Evolutionary conservation across 177 flowering plant species (phyloP), one percentile per base, ranked within the genome.

Genomic region (Vitis hybrid): DNA sequence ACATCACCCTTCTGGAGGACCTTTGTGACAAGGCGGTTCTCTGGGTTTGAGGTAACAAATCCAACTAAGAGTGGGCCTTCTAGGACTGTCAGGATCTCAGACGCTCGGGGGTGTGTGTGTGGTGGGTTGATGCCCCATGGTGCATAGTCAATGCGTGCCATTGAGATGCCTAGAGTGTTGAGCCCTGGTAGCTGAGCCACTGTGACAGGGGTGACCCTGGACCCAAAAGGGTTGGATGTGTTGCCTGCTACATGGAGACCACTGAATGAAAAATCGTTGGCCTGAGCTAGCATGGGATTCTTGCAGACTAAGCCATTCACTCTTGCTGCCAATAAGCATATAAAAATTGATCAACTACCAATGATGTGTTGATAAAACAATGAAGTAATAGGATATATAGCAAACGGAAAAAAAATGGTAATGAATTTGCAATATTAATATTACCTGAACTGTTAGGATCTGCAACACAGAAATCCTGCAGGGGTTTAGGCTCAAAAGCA

Each of bases 41-140:
- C 76, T 1, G 76, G 68, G 52, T 64, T 74, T 55, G 75, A 73
- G 39, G 75, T 73, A 3, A 68, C 69, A 51, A 74, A 74, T n/a
- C 76, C 68, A 2, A 63, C 76, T 3, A 9, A 7, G 34, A 56
- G 32, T 7, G 64, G 9, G 19, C 73, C 73, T 45, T 62, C 18
- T 0, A 70, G 30, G 3, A 71, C 69, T 6, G 69, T 65, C 3
- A 64, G 30, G 18, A 71, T 71, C 54, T 71, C 74, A 5, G 57
- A 57, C 55, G 76, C 72, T 12, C 76, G 50, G 7, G 76, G 76
- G 69, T 74, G 71, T 4, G 72, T 64, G 60, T 71, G 74, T 4
- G 74, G 74, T 2, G 74, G 64, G 51, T 57, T 71, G 64, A 71
- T 10, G 0, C 74, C 69, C 56, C 26, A 49, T 48, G 74, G 69